Evolutionary conservation across 805 yeast genomes (phyloP).

Genomic region (Yarrowia alimentaria): DNA sequence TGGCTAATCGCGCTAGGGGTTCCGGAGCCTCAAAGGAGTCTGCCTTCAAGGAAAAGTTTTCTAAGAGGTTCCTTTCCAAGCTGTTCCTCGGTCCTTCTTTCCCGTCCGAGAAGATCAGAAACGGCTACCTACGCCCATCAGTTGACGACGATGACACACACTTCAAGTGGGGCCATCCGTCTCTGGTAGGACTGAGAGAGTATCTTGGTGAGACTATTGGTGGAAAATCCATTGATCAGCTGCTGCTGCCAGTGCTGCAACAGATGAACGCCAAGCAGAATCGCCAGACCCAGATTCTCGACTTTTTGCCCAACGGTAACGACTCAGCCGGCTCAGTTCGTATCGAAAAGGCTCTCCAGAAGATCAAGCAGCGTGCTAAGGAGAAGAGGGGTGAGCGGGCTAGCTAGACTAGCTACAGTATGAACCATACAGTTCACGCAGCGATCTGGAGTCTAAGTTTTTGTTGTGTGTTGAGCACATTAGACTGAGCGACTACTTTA

Average conservation of each 20-base stretch:
- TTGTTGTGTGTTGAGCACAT: no score
- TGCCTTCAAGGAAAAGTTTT: conserved; percentile 53
- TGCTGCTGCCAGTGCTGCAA: conserved; percentile 78
- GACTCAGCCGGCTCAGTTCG: conserved; percentile 2
- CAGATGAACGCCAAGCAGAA: conserved; percentile 53
- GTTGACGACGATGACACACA: conserved; percentile 77
- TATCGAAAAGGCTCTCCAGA: conserved; percentile 12
- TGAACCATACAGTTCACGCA: no score
- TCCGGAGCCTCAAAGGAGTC: conserved; percentile 40
- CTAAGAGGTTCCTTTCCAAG: conserved; percentile 56
- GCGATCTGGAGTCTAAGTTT: no score
- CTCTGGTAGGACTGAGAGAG: conserved; percentile 70
- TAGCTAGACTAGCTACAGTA: no score
- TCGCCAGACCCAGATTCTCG: conserved; percentile 25
- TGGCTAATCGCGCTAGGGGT: conserved; percentile 43
- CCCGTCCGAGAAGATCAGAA: conserved; percentile 65
- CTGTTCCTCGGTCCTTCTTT: conserved; percentile 58
- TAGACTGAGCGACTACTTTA: no score
- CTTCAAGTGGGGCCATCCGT: conserved; percentile 90
- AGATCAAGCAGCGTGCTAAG: conserved; percentile 16
- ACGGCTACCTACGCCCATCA: conserved; percentile 76
- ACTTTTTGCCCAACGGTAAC: conserved; percentile 8
- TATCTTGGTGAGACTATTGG: conserved; percentile 69
- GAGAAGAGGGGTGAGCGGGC: conserved; percentile 4
- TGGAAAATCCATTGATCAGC: conserved; percentile 83